These are phyloP conservation scores for Tolypocladium album DNA, from an alignment of 2,329 filamentous ascomycete species.

Conservation along the genomic window DNA sequence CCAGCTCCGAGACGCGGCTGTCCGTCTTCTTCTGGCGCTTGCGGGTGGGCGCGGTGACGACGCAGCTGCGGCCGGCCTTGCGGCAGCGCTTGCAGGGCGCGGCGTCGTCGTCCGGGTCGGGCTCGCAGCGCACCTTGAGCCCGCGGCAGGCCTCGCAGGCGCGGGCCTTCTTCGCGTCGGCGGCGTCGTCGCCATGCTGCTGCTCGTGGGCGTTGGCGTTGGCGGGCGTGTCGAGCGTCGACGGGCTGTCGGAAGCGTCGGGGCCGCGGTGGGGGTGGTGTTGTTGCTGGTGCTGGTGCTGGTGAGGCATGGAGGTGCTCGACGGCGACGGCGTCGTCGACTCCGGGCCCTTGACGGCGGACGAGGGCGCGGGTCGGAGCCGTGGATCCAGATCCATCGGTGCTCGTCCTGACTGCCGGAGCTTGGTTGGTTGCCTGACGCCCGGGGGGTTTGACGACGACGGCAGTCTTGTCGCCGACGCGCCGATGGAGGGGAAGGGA, in stretches of 20 bases:
- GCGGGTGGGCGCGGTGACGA: slow-evolving; percentile 62
- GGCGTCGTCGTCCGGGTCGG: slow-evolving; percentile 50
- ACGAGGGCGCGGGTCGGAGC: slow-evolving; percentile 9
- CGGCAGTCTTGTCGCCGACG: slow-evolving; percentile 19
- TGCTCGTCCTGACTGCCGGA: not conserved
- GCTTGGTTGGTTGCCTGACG: not conserved
- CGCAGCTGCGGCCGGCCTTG: slow-evolving; percentile 67
- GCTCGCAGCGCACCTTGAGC: slow-evolving; percentile 78
- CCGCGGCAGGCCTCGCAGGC: slow-evolving; percentile 68
- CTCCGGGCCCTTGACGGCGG: not conserved
- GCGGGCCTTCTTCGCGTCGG: slow-evolving; percentile 41
- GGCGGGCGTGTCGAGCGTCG: not conserved
- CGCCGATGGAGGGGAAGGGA: slow-evolving; percentile 9
- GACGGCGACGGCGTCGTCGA: not conserved
- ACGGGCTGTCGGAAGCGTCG: not conserved
- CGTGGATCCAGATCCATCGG: slow-evolving; percentile 23
- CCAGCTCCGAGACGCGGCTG: slow-evolving; percentile 76
- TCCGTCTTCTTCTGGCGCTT: slow-evolving; percentile 91
- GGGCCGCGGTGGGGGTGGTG: not conserved
- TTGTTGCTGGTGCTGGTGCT: not conserved
- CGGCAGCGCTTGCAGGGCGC: slow-evolving; percentile 65
- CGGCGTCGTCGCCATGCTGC: slow-evolving; percentile 6
- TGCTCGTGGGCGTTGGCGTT: not conserved
- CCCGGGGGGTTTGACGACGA: slow-evolving; percentile 1
- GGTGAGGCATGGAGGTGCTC: not conserved